Evolutionary conservation across 306 rosid genomes (phyloP), one percentile per base, ranked within the genome.

Genomic region (Citrullus colocynthis): DNA sequence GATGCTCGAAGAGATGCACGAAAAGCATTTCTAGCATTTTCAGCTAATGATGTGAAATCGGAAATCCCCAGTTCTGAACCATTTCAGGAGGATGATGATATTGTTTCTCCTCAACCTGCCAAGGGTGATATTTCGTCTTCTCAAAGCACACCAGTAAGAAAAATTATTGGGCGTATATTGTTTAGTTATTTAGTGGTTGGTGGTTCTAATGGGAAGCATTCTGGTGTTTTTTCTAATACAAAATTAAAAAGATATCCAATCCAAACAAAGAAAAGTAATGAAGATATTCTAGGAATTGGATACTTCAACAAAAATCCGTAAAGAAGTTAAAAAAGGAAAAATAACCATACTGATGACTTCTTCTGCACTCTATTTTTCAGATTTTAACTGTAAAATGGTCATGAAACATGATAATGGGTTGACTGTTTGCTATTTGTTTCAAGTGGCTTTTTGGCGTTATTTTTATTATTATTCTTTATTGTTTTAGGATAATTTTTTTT

Each of bases 1-100:
- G 99, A 92, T 86, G 92, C 97, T 57, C 88, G 89, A 65, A 86
- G 99, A 84, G 96, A 90, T 84, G 99, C 92, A 11, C 90, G 97
- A 24, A 90, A 88, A 88, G 99, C 99, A 78, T 89, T 95, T 78
- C 72, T 95, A 81, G 97, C 97, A 82, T 86, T 95, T 85, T 87
- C 97, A 77, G 82, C 88, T 9, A 94, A 83, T 81, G 93, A 86
- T 79, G 81, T 73, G 5, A 86, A 86, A 77, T 76, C 80, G 21
- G 78, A 85, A 56, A 67, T 64, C 65, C 71, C 88, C 8, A 85
- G 85, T 67, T 83, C 88, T 36, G 90, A 84, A 74, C 77, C 85
- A 42, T 58, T 78, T 58, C 70, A 81, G 81, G 85, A 62, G 62
- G 88, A 84, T 71, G 37, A 42, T 60, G 86, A 80, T 74, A 80